Evolutionary conservation across 352 stramenopile genomes (phyloP).

Genomic region (Lagenidium giganteum): DNA sequence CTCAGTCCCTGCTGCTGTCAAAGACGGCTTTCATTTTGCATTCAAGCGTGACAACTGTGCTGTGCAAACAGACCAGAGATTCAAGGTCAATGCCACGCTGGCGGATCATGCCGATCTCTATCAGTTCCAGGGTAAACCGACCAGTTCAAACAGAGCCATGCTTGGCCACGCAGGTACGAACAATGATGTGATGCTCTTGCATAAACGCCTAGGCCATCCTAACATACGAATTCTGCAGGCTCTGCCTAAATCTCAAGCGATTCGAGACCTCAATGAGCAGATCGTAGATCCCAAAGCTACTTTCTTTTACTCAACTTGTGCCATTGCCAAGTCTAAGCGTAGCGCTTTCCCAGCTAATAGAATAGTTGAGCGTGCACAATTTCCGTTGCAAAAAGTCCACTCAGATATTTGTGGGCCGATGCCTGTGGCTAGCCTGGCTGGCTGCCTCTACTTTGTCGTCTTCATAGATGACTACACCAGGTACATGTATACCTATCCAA

Average conservation of each 20-base stretch:
- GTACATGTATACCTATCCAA: constrained; percentile 4
- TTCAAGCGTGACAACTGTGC: constrained; percentile 4
- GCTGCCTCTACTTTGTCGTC: constrained; percentile 7
- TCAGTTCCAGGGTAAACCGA: neutral
- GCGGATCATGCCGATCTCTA: constrained; percentile 1
- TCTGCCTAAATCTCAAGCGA: constrained; percentile 3
- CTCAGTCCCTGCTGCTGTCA: constrained; percentile 4
- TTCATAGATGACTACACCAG: constrained; percentile 7
- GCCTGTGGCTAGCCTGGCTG: constrained; percentile 2
- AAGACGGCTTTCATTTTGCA: constrained; percentile 4
- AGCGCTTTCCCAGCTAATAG: constrained; percentile 13
- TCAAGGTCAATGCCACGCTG: constrained; percentile 10
- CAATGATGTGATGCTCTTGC: neutral
- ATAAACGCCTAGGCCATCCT: no score
- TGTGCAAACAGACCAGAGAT: constrained; percentile 7
- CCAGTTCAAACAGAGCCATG: neutral
- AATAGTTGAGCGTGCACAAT: constrained; percentile 15
- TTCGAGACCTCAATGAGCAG: constrained; percentile 1
- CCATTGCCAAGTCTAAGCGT: constrained; percentile 19
- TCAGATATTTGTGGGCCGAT: constrained; percentile 6
- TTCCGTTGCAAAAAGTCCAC: constrained; percentile 8
- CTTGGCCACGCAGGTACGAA: constrained; percentile 2
- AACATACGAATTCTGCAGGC: constrained; percentile 3
- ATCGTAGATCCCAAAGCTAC: constrained; percentile 1
- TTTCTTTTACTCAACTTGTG: constrained; percentile 12